A percentile compares a stretch with the other conserved stretches of the same genome.
Conservation (phyloP, 805 yeast genomes). For the Soucietia sequanensis region DNA sequence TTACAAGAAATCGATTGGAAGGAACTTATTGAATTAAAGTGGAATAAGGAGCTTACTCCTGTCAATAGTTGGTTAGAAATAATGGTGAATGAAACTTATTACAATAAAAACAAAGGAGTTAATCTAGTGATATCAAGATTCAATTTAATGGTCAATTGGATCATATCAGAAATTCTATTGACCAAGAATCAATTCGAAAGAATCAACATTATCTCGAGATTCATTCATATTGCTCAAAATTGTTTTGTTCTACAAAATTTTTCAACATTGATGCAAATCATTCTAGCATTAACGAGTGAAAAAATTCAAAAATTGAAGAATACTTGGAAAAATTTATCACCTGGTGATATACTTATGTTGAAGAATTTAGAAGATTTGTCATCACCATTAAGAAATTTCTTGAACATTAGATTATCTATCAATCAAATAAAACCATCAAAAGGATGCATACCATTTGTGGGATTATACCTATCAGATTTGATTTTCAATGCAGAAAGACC, state of each 20-base stretch:
- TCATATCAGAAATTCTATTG: slow-evolving; percentile 78
- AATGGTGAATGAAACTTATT: slow-evolving; percentile 53
- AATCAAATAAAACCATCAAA: slow-evolving; percentile 56
- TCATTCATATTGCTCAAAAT: slow-evolving; percentile 80
- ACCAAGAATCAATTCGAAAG: slow-evolving; percentile 61
- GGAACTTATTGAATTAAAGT: slow-evolving; percentile 72
- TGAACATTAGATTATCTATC: slow-evolving; percentile 61
- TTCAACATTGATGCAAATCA: slow-evolving; percentile 84
- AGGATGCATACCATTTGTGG: slow-evolving; percentile 91
- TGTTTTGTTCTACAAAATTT: slow-evolving; percentile 74
- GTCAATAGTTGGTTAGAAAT: slow-evolving; percentile 83
- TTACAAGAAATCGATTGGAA: slow-evolving; percentile 88
- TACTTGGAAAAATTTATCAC: slow-evolving; percentile 74
- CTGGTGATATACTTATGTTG: slow-evolving; percentile 68
- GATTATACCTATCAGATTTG: slow-evolving; percentile 79
- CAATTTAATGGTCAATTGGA: slow-evolving; percentile 89
- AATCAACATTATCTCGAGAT: slow-evolving; percentile 72
- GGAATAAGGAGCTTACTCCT: slow-evolving; percentile 66
- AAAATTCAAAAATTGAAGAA: slow-evolving; percentile 55
- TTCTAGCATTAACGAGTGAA: slow-evolving; percentile 73
- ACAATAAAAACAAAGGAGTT: slow-evolving; percentile 60
- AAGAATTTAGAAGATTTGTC: slow-evolving; percentile 67
- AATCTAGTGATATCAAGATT: slow-evolving; percentile 82
- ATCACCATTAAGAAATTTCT: slow-evolving; percentile 73
- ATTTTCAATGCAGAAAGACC: slow-evolving; percentile 70